Evolutionary conservation across 2,329 filamentous ascomycete genomes (phyloP).

Genomic region (Teratosphaeriaceae sp.): DNA sequence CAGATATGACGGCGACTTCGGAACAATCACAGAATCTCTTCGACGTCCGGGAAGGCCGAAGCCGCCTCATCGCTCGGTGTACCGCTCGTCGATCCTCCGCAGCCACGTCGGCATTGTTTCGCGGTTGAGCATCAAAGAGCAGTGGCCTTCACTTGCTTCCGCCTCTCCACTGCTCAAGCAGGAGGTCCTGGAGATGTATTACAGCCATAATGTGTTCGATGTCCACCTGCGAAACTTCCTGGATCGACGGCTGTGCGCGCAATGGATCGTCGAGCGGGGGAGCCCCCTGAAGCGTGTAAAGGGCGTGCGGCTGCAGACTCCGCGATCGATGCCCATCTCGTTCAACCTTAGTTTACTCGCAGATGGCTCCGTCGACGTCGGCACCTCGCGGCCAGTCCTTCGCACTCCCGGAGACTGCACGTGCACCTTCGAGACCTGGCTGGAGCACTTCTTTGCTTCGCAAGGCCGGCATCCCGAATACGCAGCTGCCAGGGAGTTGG

Average conservation of each 20-base stretch:
- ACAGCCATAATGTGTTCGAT: neutral
- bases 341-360: neutral
- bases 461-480: neutral
- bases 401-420: neutral
- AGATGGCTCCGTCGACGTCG: neutral
- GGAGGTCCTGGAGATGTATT: neutral
- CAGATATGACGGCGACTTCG: neutral
- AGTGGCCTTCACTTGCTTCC: neutral
- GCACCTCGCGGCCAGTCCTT: neutral
- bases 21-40: neutral
- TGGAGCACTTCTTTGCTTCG: neutral
- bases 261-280: neutral
- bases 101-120: neutral
- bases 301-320: neutral
- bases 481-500: neutral
- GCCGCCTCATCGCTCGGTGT: neutral
- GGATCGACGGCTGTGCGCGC: neutral
- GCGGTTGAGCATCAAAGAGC: neutral
- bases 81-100: neutral
- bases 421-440: neutral
- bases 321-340: neutral
- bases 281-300: neutral
- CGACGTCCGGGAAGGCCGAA: neutral
- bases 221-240: neutral
- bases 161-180: neutral